Evolutionary conservation across 805 yeast genomes (phyloP).

Genomic region (Myxozyma geophila): DNA sequence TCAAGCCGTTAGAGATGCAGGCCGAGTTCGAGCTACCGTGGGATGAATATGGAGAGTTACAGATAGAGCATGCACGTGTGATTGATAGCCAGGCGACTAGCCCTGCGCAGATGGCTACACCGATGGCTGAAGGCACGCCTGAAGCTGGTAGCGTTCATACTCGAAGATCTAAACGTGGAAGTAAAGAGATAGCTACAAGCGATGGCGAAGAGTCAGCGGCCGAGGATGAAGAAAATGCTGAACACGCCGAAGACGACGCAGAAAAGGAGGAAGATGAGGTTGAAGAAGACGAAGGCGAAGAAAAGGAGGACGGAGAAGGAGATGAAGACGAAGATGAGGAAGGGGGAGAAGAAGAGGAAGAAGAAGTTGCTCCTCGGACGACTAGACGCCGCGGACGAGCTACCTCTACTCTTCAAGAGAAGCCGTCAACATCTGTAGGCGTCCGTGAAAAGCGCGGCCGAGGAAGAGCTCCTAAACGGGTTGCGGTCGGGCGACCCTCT

Average conservation of each 20-base stretch:
- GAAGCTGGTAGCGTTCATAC: background rate
- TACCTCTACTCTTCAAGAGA: background rate
- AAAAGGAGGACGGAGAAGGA: constrained; percentile 18
- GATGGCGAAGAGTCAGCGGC: constrained; percentile 16
- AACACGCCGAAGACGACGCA: constrained; percentile 26
- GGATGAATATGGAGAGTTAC: constrained; percentile 53
- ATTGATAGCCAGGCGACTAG: constrained; percentile 34
- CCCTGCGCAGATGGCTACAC: constrained; percentile 34
- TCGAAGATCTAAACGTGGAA: constrained; percentile 20
- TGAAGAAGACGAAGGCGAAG: constrained; percentile 11
- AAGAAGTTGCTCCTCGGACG: constrained; percentile 24
- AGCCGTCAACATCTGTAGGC: background rate
- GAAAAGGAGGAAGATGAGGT: background rate
- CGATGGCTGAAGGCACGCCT: constrained; percentile 7
- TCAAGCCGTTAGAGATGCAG: constrained; percentile 15
- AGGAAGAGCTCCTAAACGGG: constrained; percentile 13
- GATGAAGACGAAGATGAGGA: constrained; percentile 28
- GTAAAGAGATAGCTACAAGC: constrained; percentile 16
- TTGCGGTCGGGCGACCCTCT: background rate
- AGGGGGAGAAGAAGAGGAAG: constrained; percentile 23
- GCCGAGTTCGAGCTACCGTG: constrained; percentile 51
- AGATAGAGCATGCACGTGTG: constrained; percentile 49
- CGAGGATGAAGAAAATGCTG: constrained; percentile 13
- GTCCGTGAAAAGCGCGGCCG: constrained; percentile 14
- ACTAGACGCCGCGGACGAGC: constrained; percentile 18